Percentiles rank a stretch among this genome's conserved stretches.
Evolutionary conservation across 192 early-diverging fungal species (phyloP).

Genomic region (Cladochytrium replicatum): DNA sequence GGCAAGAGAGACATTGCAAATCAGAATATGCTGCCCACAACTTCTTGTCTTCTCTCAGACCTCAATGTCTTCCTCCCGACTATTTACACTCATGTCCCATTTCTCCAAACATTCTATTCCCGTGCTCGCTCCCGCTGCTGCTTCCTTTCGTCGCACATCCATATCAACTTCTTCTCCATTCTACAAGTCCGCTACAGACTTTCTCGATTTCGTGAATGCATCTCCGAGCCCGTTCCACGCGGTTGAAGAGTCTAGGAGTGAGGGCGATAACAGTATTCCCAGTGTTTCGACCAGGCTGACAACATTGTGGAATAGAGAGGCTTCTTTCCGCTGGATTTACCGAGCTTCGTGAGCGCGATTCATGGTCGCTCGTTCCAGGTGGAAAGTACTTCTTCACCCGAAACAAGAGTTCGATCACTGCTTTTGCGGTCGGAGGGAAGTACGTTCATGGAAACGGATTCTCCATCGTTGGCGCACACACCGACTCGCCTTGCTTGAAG

Average conservation of each 20-base stretch:
- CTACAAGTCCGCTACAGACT: slow-evolving; percentile 43
- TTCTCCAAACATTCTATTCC: too few relatives aligned
- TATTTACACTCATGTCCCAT: too few relatives aligned
- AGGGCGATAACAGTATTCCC: too few relatives aligned
- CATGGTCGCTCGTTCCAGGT: slow-evolving; percentile 65
- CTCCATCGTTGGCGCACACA: slow-evolving; percentile 88
- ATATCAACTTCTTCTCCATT: too few relatives aligned
- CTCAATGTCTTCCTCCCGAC: too few relatives aligned
- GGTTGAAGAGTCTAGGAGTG: slow-evolving; percentile 66
- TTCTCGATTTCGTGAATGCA: slow-evolving; percentile 84
- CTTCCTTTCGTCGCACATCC: too few relatives aligned
- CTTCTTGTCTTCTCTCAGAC: too few relatives aligned
- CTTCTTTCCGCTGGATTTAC: slow-evolving; percentile 71
- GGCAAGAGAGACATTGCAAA: too few relatives aligned
- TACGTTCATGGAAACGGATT: slow-evolving; percentile 64
- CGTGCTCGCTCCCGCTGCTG: too few relatives aligned
- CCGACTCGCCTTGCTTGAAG: slow-evolving; percentile 95
- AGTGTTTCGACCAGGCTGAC: too few relatives aligned
- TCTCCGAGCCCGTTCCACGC: slow-evolving; percentile 95
- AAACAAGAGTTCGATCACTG: slow-evolving; percentile 76
- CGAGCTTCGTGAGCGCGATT: slow-evolving; percentile 83
- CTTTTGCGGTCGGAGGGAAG: slow-evolving; percentile 88
- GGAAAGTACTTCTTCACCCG: slow-evolving; percentile 97
- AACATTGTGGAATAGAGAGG: too few relatives aligned
- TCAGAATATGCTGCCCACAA: too few relatives aligned